A percentile compares a stretch with the other conserved stretches of the same genome.
Evolutionary conservation across 768 basidiomycete genomes (phyloP).

Genomic region (Tylopilus intermedius): DNA sequence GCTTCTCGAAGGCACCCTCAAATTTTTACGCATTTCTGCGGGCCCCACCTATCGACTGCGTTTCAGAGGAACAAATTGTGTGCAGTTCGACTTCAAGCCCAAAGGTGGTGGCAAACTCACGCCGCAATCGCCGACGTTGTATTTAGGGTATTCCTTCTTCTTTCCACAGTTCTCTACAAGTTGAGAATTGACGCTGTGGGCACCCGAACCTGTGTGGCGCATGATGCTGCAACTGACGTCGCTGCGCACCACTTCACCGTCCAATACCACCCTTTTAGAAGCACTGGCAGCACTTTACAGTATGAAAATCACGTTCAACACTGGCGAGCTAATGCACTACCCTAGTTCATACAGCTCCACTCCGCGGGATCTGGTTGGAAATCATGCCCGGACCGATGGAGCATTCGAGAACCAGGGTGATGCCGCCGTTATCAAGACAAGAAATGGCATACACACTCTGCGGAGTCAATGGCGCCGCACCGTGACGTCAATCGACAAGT

Average conservation of each 20-base stretch:
- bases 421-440: neutral
- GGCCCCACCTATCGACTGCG: conserved; percentile 1
- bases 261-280: neutral
- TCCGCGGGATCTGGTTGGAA: neutral
- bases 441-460: neutral
- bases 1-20: neutral
- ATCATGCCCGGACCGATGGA: neutral
- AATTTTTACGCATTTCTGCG: neutral
- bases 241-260: neutral
- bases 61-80: no score
- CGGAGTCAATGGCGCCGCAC: neutral
- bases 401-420: neutral
- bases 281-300: neutral
- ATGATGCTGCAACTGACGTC: neutral
- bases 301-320: conserved; percentile 3
- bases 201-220: neutral
- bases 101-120: neutral
- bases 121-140: neutral
- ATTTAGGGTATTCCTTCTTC: neutral
- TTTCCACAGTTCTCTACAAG: conserved; percentile 17
- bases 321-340: neutral
- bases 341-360: neutral
- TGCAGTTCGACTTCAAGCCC: neutral
- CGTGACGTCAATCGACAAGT: neutral
- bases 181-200: conserved; percentile 3